Evolutionary conservation across 768 basidiomycete genomes (phyloP).

Genomic region (Tricholoma sp.): DNA sequence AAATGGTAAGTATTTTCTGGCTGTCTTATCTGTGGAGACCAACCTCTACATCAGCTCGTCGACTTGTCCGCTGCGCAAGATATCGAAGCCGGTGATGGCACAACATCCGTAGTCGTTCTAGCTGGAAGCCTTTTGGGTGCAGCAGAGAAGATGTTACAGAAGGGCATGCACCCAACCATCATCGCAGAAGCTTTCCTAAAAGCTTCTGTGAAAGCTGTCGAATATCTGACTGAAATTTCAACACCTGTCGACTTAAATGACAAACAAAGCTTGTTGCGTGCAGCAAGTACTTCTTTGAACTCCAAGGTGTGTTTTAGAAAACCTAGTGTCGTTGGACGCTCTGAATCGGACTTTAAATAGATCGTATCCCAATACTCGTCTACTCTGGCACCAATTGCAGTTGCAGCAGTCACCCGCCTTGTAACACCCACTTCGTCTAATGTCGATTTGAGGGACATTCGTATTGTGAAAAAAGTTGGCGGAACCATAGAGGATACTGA

Average conservation of each 20-base stretch:
- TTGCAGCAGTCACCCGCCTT: conserved; percentile 91
- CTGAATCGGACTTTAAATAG: conserved; percentile 34
- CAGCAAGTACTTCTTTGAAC: conserved; percentile 92
- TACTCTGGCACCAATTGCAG: conserved; percentile 96
- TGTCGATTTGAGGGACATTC: conserved; percentile 94
- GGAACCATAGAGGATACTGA: conserved; percentile 99
- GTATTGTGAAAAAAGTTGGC: conserved; percentile 96
- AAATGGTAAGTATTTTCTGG: conserved; percentile 65
- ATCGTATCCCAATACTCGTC: conserved; percentile 99
- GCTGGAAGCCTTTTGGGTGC: conserved; percentile 91
- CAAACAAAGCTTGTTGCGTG: conserved; percentile 77
- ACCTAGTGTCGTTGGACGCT: not conserved
- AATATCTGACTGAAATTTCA: conserved; percentile 90
- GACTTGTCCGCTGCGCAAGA: conserved; percentile 98
- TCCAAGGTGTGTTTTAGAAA: conserved; percentile 64
- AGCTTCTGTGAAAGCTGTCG: conserved; percentile 89
- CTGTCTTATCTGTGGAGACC: conserved; percentile 2
- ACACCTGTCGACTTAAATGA: conserved; percentile 90
- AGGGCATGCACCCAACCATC: conserved; percentile 97
- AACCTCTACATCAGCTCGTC: conserved; percentile 61
- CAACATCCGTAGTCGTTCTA: conserved; percentile 94
- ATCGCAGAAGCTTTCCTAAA: conserved; percentile 94
- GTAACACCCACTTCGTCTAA: conserved; percentile 86
- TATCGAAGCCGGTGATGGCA: conserved; percentile 97
- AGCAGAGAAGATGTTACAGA: conserved; percentile 93